Conservation (phyloP, 192 early-diverging fungal species). For the Rhizoclosmatium globosum region DNA sequence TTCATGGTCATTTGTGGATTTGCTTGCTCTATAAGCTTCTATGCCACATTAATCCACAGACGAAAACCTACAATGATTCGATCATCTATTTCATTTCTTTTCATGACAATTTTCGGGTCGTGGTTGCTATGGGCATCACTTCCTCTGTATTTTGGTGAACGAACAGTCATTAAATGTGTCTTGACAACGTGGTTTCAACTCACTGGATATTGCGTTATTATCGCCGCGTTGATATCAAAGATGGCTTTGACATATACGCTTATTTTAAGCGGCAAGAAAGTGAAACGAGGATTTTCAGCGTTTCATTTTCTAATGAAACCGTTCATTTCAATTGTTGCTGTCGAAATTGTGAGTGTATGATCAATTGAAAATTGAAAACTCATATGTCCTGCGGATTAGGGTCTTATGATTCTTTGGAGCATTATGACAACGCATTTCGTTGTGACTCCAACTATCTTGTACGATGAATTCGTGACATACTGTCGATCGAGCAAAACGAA, state of each 20-base stretch:
- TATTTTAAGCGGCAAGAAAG: neutral
- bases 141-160: neutral
- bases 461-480: neutral
- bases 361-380: too few relatives aligned
- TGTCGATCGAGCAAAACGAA: neutral
- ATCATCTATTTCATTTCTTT: neutral
- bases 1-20: neutral
- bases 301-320: neutral
- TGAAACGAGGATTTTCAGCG: neutral
- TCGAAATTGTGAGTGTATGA: constrained; percentile 6
- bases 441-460: neutral
- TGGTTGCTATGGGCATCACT: neutral
- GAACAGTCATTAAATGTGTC: neutral
- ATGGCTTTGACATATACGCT: neutral
- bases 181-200: neutral
- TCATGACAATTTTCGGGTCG: neutral
- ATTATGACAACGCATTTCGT: neutral
- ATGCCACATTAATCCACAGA: neutral
- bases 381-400: too few relatives aligned
- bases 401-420: neutral
- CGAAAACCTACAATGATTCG: neutral
- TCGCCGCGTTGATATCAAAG: neutral
- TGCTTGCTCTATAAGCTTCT: neutral
- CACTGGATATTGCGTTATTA: neutral
- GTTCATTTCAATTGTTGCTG: too few relatives aligned